phyloP scores from a whole-genome alignment of 768 basidiomycete species.

The Boletus fagicola region DNA sequence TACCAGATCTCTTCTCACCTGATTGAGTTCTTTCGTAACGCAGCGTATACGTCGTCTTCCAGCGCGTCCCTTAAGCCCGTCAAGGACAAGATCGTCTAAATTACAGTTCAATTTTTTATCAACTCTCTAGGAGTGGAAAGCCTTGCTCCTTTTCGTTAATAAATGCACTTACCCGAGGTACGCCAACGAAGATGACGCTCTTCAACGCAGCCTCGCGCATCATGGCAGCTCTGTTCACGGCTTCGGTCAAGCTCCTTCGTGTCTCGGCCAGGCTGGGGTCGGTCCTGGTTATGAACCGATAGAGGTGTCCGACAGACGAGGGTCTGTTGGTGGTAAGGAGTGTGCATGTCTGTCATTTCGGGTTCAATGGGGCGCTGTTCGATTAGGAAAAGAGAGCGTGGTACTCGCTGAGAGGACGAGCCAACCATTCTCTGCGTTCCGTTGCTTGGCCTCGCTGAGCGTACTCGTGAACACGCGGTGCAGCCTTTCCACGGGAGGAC shows the following conservation, averaged over 20 bases:
- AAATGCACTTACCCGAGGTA: slow-evolving; percentile 63
- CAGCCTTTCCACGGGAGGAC: slow-evolving; percentile 54
- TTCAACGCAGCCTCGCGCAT: slow-evolving; percentile 91
- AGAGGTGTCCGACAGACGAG: slow-evolving; percentile 73
- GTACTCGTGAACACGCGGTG: slow-evolving; percentile 58
- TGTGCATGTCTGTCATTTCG: slow-evolving; percentile 67
- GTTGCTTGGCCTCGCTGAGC: slow-evolving; percentile 60
- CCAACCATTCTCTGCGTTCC: slow-evolving; percentile 75
- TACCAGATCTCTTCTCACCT: slow-evolving; percentile 47
- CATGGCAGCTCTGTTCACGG: slow-evolving; percentile 71
- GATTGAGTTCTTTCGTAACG: slow-evolving; percentile 62
- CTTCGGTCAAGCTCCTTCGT: slow-evolving; percentile 47
- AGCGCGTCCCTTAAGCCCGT: slow-evolving; percentile 72
- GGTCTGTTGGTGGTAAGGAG: slow-evolving; percentile 82
- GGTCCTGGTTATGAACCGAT: slow-evolving; percentile 67
- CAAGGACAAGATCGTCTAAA: slow-evolving; percentile 78
- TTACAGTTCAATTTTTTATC: slow-evolving; percentile 10
- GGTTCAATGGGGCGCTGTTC: slow-evolving; percentile 24
- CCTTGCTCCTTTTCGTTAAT: not conserved
- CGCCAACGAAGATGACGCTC: slow-evolving; percentile 85
- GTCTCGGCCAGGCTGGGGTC: slow-evolving; percentile 40
- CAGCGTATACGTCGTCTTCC: slow-evolving; percentile 76
- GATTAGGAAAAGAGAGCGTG: slow-evolving; percentile 10
- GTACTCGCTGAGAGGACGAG: slow-evolving; percentile 68
- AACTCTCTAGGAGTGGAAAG: slow-evolving; percentile 1